These are phyloP conservation scores for Avena sativa DNA, from an alignment of 176 grass and related monocot genomes.

Conservation along the genomic window DNA sequence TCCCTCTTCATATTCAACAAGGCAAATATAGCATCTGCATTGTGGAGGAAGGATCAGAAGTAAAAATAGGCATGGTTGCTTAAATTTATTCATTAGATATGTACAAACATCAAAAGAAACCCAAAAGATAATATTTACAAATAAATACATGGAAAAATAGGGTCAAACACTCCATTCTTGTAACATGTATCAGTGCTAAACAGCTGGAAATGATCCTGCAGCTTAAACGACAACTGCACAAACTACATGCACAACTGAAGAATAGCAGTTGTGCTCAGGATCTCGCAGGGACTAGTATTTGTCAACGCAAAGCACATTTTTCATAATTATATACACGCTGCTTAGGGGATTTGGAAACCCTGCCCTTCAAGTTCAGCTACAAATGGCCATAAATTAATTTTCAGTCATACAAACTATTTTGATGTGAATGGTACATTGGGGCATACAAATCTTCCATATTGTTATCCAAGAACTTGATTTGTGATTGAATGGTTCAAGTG, in stretches of 20 bases:
- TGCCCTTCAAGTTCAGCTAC: slow-evolving; percentile 21
- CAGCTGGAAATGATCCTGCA: slow-evolving; percentile 36
- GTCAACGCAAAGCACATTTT: not conserved
- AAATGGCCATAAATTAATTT: not conserved
- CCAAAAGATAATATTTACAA: not conserved
- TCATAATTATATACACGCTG: not conserved
- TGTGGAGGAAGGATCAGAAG: not conserved
- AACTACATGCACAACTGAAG: not conserved
- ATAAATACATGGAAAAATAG: slow-evolving; percentile 15
- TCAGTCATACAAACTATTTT: slow-evolving; percentile 11
- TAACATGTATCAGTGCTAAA: not conserved
- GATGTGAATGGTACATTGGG: slow-evolving; percentile 23
- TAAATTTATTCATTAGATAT: slow-evolving; percentile 17
- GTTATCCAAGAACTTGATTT: slow-evolving; percentile 2
- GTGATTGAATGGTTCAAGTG: not conserved
- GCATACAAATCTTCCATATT: slow-evolving; percentile 1
- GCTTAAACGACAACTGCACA: slow-evolving; percentile 38
- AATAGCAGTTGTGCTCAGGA: not conserved
- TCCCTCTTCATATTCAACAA: slow-evolving; percentile 98
- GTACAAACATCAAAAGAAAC: slow-evolving; percentile 14
- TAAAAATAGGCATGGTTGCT: slow-evolving; percentile 10
- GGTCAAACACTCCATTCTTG: not conserved
- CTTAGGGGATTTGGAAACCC: not conserved
- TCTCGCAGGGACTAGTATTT: not conserved
- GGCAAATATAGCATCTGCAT: slow-evolving; percentile 91